These are phyloP conservation scores for Russula foetens DNA, from an alignment of 768 basidiomycete species.

Conservation along the genomic window DNA sequence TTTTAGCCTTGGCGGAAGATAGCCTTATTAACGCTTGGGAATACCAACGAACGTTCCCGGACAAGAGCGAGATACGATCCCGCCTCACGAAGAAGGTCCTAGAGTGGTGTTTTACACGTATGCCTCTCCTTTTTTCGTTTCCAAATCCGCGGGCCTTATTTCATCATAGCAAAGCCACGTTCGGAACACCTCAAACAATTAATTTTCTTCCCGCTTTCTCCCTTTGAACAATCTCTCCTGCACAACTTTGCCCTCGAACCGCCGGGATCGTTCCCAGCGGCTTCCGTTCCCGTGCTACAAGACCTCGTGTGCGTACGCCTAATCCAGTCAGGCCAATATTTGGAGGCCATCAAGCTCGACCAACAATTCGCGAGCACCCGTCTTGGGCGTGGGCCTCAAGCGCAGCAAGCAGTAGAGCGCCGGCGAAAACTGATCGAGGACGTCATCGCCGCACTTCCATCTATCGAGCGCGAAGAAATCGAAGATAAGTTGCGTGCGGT, in stretches of 20 bases:
- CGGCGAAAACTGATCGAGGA: conserved; percentile 66
- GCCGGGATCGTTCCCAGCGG: conserved; percentile 37
- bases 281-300: conserved; percentile 53
- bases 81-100: conserved; percentile 52
- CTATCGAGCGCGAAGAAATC: conserved; percentile 52
- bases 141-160: background rate
- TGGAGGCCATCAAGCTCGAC: conserved; percentile 71
- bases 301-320: conserved; percentile 76
- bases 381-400: conserved; percentile 30
- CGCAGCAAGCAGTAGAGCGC: conserved; percentile 35
- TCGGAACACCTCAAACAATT: conserved; percentile 50
- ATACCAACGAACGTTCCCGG: conserved; percentile 63
- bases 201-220: conserved; percentile 54
- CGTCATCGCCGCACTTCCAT: conserved; percentile 53
- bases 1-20: conserved; percentile 55
- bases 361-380: conserved; percentile 38
- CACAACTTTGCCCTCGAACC: conserved; percentile 52
- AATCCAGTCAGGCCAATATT: conserved; percentile 60
- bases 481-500: conserved; percentile 42
- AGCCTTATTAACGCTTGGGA: conserved; percentile 68
- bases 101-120: conserved; percentile 64
- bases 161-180: conserved; percentile 25
- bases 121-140: conserved; percentile 26
- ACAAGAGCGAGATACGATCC: conserved; percentile 43
- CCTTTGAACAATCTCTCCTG: conserved; percentile 54